These are phyloP conservation scores for Hansenula lynferdii DNA, from an alignment of 1,139 yeast genomes.

Conservation along the genomic window DNA sequence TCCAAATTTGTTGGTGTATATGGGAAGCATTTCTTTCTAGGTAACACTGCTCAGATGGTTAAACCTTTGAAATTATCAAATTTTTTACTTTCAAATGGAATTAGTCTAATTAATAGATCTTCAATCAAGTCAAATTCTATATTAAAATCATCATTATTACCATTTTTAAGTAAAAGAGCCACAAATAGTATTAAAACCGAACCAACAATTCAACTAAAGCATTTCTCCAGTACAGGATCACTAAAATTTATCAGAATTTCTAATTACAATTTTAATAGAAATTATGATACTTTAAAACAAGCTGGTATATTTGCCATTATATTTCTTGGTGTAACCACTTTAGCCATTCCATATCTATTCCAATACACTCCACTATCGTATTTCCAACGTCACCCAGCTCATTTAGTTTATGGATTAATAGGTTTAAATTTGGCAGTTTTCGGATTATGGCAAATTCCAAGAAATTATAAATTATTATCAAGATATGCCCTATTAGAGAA, in stretches of 20 bases:
- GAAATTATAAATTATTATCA: constrained; percentile 40
- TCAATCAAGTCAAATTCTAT: neutral
- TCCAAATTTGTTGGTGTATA: constrained; percentile 2
- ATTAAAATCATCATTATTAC: constrained; percentile 4
- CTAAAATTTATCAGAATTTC: constrained; percentile 15
- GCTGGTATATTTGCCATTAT: constrained; percentile 29
- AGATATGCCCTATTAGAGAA: constrained; percentile 64
- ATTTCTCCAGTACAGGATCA: constrained; percentile 11
- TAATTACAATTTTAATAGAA: constrained; percentile 14
- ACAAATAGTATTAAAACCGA: neutral
- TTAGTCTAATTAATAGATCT: neutral
- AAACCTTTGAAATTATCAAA: neutral
- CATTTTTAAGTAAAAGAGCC: constrained; percentile 1
- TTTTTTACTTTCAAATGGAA: neutral
- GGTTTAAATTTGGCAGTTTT: constrained; percentile 70
- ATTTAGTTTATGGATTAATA: constrained; percentile 59
- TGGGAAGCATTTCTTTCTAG: constrained; percentile 16
- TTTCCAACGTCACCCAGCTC: constrained; percentile 53
- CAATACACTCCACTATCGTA: constrained; percentile 55
- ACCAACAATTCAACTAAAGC: constrained; percentile 12
- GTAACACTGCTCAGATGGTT: constrained; percentile 5
- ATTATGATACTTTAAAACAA: constrained; percentile 22
- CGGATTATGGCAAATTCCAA: constrained; percentile 69
- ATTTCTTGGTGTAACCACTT: constrained; percentile 37
- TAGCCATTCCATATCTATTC: constrained; percentile 54